These are phyloP conservation scores for Helianthus annuus DNA, from an alignment of 129 eudicot genomes.

Conservation along the genomic window DNA sequence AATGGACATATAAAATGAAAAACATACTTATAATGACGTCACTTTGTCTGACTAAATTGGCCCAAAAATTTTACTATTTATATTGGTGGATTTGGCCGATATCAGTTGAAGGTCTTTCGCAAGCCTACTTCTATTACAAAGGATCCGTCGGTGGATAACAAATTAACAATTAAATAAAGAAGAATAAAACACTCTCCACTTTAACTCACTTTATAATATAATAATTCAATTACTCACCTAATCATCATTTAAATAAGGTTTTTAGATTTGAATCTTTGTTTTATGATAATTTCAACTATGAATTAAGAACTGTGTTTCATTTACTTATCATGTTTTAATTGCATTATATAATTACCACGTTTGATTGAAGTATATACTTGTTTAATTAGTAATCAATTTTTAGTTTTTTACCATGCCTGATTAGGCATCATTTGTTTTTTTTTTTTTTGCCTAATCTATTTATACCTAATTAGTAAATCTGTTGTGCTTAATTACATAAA, in stretches of 20 bases:
- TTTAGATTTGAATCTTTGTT: background rate
- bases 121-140: background rate
- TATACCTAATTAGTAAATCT: too few relatives aligned
- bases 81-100: conserved; percentile 1
- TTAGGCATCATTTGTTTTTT: too few relatives aligned
- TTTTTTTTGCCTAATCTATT: too few relatives aligned
- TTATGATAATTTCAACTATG: background rate
- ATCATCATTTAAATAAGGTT: background rate
- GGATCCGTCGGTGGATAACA: conserved; percentile 9
- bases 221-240: background rate
- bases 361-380: background rate
- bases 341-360: background rate
- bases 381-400: too few relatives aligned
- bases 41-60: conserved; percentile 27
- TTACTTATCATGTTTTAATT: background rate
- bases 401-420: too few relatives aligned
- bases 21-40: conserved; percentile 19
- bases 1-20: conserved; percentile 23
- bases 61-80: background rate
- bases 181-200: conserved; percentile 3
- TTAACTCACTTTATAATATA: background rate
- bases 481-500: too few relatives aligned
- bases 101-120: conserved; percentile 12
- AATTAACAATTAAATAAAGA: background rate
- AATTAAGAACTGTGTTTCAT: background rate